Base-by-base conservation (phyloP, 805 yeast genomes). In the Yamadazyma takamatsuzukensis region DNA sequence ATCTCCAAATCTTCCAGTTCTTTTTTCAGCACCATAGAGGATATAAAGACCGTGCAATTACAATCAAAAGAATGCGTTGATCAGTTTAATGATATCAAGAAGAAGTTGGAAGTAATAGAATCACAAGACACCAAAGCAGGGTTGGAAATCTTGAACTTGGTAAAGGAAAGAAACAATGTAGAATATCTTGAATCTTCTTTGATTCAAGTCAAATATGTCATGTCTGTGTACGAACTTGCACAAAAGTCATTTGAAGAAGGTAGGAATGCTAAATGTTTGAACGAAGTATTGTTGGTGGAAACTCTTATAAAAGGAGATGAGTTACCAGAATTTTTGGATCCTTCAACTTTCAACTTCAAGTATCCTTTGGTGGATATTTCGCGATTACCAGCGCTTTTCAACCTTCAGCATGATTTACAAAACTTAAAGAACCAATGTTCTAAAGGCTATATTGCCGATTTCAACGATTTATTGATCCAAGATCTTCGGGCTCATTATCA, bases 1-100 rank as follows among this genome's bases (percentile, higher is more conserved):
- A 87, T 93, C 19, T 82, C 95, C 3, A 74, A 76, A 42, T 83
- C 96, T 0, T 85, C 96, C 0, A 77, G 78, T 33, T 79, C 89
- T 6, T 90, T 93, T 51, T 88, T 88, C 58, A 77, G 77, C 32
- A 89, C 96, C 0, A 63, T 94, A 34, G 85, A 80, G 33, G 95
- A 87, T 41, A 72, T 93, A 36, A 78, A 79, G 46, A 67, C 64
- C 6, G 78, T 89, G 21, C 74, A 79, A 29, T 50, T 56, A 2
- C 74, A 73, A 40, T 75, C 89, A 3, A 58, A 64, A 9, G 52
- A 54, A 9, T 72, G 88, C 15, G 62, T 81, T 0, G 51, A 54
- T 4, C 61, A 69, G 24, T 63, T 81, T 29, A 53, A 68, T 19
- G 48, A 52, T 0, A 57, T 89, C n/a, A 61, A 68, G 22, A 36